These are phyloP conservation scores for Sporothrix sp. DNA, from an alignment of 2,329 filamentous ascomycete species.

Conservation along the genomic window DNA sequence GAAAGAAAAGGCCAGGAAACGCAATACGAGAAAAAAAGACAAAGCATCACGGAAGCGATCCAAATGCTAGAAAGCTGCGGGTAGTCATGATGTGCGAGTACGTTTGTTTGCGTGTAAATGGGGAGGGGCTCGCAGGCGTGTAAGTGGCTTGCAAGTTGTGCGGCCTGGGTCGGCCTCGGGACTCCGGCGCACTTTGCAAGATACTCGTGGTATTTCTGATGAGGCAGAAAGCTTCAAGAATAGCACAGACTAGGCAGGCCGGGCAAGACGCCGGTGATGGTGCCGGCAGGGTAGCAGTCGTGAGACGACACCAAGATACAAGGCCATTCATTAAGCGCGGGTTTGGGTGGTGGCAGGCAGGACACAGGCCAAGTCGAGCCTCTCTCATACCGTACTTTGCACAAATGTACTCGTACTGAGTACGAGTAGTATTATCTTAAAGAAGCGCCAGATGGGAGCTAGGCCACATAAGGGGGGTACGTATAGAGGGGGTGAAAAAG, in stretches of 20 bases:
- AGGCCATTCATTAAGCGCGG: background rate
- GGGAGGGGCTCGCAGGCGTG: background rate
- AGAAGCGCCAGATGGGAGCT: background rate
- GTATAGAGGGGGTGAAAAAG: slow-evolving; percentile 1
- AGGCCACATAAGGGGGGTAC: background rate
- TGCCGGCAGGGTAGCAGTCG: background rate
- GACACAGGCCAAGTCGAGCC: too few species aligned
- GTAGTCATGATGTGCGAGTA: background rate
- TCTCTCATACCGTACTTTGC: too few species aligned
- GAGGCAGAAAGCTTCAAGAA: slow-evolving; percentile 5
- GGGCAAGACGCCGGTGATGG: background rate
- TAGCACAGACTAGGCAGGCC: background rate
- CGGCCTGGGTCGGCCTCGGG: slow-evolving; percentile 1
- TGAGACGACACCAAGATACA: background rate
- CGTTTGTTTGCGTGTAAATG: background rate
- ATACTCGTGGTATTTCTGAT: slow-evolving; percentile 10
- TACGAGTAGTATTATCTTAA: too few species aligned
- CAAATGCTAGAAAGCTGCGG: background rate
- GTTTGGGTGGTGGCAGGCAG: background rate
- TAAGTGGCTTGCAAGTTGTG: slow-evolving; percentile 3
- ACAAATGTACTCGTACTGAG: too few species aligned
- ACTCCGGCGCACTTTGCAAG: too few species aligned
- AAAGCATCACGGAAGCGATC: too few species aligned
- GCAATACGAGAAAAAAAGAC: background rate
- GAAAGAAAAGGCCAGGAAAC: background rate